These are phyloP conservation scores for Furcasterigmium sp. DNA, from an alignment of 2,329 filamentous ascomycete genomes.

Conservation along the genomic window DNA sequence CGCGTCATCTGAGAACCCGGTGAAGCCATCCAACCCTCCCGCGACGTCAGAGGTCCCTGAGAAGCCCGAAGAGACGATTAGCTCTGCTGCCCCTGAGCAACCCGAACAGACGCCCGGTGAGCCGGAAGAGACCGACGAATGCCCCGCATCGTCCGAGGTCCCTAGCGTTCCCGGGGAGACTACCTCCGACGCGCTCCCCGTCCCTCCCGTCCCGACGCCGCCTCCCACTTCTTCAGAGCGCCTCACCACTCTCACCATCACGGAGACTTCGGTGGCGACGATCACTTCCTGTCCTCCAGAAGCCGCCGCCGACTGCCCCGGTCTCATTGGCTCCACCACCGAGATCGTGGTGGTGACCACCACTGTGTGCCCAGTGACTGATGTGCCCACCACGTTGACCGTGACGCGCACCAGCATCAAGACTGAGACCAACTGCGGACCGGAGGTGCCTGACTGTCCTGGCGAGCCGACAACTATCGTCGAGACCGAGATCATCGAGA, in stretches of 20 bases:
- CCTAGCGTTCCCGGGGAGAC: not conserved
- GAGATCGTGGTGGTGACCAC: conserved; percentile 27
- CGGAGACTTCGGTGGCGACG: conserved; percentile 10
- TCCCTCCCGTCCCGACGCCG: conserved; percentile 1
- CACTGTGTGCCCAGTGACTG: conserved; percentile 33
- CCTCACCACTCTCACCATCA: conserved; percentile 10
- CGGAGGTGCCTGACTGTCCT: conserved; percentile 4
- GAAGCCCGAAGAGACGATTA: not conserved
- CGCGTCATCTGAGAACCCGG: not conserved
- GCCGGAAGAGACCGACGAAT: too few species aligned
- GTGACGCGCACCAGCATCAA: conserved; percentile 4
- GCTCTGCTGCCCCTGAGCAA: not conserved
- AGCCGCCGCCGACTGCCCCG: conserved; percentile 2
- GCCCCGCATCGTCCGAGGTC: not conserved
- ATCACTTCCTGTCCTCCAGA: conserved; percentile 11
- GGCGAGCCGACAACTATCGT: conserved; percentile 13
- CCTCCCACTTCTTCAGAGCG: conserved; percentile 1
- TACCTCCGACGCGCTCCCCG: not conserved
- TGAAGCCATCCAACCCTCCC: not conserved
- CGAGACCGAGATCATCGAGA: conserved; percentile 11
- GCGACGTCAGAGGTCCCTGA: not conserved
- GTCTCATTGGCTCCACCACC: not conserved
- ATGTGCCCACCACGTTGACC: conserved; percentile 3
- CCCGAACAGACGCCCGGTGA: not conserved
- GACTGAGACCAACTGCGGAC: conserved; percentile 5